Evolutionary conservation across 2,329 filamentous ascomycete genomes (phyloP).

Genomic region (Talaromyces verruculosus): DNA sequence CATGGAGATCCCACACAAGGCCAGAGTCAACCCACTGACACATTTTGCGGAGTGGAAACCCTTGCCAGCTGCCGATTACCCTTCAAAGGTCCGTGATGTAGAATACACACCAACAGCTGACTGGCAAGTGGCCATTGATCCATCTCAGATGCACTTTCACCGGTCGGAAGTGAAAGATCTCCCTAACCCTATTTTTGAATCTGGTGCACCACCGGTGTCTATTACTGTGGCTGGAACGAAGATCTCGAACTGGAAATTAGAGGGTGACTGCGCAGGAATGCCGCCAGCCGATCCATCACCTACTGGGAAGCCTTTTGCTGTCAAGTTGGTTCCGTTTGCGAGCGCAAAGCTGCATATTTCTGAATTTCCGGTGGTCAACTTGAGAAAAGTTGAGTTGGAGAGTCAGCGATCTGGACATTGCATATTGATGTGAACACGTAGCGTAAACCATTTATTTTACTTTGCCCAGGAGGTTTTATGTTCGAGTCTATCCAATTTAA

Average conservation of each 20-base stretch:
- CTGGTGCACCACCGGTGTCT: conserved; percentile 18
- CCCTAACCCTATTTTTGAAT: conserved; percentile 19
- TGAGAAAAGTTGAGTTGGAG: conserved; percentile 14
- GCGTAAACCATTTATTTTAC: background rate
- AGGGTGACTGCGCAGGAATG: conserved; percentile 20
- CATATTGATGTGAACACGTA: conserved; percentile 4
- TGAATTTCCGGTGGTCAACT: conserved; percentile 18
- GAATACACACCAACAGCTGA: conserved; percentile 19
- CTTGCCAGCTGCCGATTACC: conserved; percentile 17
- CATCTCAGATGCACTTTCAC: conserved; percentile 19
- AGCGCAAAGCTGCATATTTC: conserved; percentile 22
- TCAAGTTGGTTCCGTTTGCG: conserved; percentile 20
- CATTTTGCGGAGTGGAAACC: conserved; percentile 21
- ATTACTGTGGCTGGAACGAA: conserved; percentile 19
- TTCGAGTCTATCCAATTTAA: background rate
- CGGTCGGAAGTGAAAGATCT: conserved; percentile 15
- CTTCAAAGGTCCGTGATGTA: conserved; percentile 17
- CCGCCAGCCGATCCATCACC: conserved; percentile 16
- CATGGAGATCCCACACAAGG: conserved; percentile 21
- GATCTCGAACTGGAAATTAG: conserved; percentile 19
- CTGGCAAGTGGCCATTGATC: conserved; percentile 22
- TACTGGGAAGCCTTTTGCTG: conserved; percentile 17
- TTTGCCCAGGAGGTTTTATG: background rate
- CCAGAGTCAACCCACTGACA: conserved; percentile 15
- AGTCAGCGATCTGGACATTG: conserved; percentile 7